phyloP scores from a whole-genome alignment of 2,329 filamentous ascomycete genomes.

The Purpureocillium lavendulum region DNA sequence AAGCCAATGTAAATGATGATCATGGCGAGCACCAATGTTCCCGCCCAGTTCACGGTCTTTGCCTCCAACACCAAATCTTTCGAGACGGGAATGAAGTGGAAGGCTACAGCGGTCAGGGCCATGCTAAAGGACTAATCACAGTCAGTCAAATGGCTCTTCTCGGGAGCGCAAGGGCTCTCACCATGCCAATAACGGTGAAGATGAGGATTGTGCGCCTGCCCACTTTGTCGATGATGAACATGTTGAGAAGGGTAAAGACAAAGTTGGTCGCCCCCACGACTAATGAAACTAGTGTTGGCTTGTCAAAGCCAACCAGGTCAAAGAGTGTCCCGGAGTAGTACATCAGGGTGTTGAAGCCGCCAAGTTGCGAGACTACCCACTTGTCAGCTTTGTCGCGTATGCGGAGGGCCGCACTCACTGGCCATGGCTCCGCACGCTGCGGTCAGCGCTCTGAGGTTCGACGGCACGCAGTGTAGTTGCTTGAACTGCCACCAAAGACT shows the following conservation, averaged over 20 bases:
- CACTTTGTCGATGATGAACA: slow-evolving; percentile 34
- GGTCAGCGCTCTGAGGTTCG: slow-evolving; percentile 35
- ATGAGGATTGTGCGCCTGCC: slow-evolving; percentile 36
- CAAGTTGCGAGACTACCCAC: slow-evolving; percentile 32
- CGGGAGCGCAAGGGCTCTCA: too few relatives aligned
- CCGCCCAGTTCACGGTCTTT: slow-evolving; percentile 21
- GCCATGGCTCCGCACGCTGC: slow-evolving; percentile 34
- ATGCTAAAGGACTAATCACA: slow-evolving; percentile 30
- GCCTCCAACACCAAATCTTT: slow-evolving; percentile 16
- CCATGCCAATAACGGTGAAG: slow-evolving; percentile 19
- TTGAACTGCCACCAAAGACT: slow-evolving; percentile 32
- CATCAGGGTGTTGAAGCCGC: slow-evolving; percentile 42
- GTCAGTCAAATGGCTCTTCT: too few relatives aligned
- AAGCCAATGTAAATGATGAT: slow-evolving; percentile 36
- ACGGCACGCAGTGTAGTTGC: slow-evolving; percentile 33
- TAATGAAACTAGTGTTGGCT: slow-evolving; percentile 36
- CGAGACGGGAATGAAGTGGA: slow-evolving; percentile 37
- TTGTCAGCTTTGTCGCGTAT: too few relatives aligned
- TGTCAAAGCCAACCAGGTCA: slow-evolving; percentile 37
- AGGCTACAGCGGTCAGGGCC: slow-evolving; percentile 29
- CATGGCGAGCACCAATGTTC: slow-evolving; percentile 21
- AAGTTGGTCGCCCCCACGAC: slow-evolving; percentile 38
- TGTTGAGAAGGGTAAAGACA: slow-evolving; percentile 39
- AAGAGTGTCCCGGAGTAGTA: slow-evolving; percentile 44
- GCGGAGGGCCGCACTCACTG: slow-evolving; percentile 6